A percentile compares a stretch with the other conserved stretches of the same genome.
Conservation (phyloP, 2,329 filamentous ascomycete species). For the Venturia pyrina region DNA sequence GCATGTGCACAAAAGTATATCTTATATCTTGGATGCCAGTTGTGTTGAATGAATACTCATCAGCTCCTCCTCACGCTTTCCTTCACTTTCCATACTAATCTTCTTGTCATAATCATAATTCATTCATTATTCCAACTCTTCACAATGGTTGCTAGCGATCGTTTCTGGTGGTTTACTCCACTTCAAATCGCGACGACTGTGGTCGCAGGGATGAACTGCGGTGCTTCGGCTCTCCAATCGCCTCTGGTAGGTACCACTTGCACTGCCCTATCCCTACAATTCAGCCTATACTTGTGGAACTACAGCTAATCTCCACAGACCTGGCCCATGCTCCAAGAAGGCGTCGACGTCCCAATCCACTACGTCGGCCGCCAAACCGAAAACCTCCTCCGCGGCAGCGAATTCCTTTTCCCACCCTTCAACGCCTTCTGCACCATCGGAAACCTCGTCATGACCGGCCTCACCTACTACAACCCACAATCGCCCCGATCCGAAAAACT, state of each 20-base stretch:
- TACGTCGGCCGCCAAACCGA: background rate
- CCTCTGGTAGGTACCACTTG: background rate
- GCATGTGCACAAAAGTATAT: background rate
- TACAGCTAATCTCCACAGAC: background rate
- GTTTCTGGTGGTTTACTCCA: background rate
- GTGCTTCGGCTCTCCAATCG: background rate
- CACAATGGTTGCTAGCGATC: background rate
- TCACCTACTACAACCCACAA: background rate
- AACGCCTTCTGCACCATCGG: slow-evolving; percentile 3
- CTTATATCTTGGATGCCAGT: background rate
- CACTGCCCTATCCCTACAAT: background rate
- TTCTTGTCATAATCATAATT: background rate
- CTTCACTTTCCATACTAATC: background rate
- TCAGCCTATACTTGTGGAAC: background rate
- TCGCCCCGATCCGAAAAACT: slow-evolving; percentile 1
- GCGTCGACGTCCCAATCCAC: background rate
- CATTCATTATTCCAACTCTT: background rate
- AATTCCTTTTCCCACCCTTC: slow-evolving; percentile 2
- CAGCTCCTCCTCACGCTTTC: background rate
- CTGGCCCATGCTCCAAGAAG: slow-evolving; percentile 3
- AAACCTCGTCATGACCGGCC: slow-evolving; percentile 3
- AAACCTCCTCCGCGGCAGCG: background rate
- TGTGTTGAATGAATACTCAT: background rate
- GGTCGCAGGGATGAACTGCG: slow-evolving; percentile 1
- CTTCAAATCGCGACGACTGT: slow-evolving; percentile 3